Evolutionary conservation across 306 rosid genomes (phyloP).

Genomic region (Inga leiocalycina): DNA sequence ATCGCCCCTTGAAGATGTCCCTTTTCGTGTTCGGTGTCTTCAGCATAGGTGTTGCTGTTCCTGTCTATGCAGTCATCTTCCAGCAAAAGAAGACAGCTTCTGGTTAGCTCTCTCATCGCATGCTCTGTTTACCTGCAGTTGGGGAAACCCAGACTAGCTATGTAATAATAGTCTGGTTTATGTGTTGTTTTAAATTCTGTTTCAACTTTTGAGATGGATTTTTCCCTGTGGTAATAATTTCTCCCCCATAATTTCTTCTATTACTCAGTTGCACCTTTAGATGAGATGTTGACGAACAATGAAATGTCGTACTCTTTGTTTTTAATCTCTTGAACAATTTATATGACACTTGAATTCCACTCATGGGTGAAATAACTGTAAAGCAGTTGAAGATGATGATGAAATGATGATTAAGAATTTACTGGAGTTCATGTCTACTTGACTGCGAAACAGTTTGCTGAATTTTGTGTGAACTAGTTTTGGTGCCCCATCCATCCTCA

Average conservation of each 20-base stretch:
- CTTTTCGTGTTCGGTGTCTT: constrained; percentile 52
- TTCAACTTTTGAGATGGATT: constrained; percentile 39
- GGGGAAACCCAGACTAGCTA: constrained; percentile 33
- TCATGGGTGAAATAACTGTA: neutral
- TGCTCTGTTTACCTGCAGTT: constrained; percentile 27
- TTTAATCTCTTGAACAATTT: neutral
- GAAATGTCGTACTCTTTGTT: neutral
- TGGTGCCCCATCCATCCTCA: neutral
- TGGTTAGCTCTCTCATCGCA: constrained; percentile 27
- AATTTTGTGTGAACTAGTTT: neutral
- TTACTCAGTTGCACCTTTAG: neutral
- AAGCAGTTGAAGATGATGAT: neutral
- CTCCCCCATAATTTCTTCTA: neutral
- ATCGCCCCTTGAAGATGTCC: constrained; percentile 54
- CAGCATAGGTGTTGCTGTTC: constrained; percentile 58
- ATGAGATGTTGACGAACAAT: neutral
- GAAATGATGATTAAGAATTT: neutral
- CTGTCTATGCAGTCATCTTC: constrained; percentile 54
- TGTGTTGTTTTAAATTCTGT: constrained; percentile 24
- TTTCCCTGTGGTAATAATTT: constrained; percentile 42
- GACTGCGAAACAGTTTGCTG: neutral
- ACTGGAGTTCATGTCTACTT: neutral
- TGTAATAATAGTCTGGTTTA: constrained; percentile 24
- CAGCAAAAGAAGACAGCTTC: constrained; percentile 65
- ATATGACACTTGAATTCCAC: neutral